Evolutionary conservation across 768 basidiomycete species (phyloP), one percentile per base, ranked within the genome.

Genomic region (Udeniomyces megalosporus): DNA sequence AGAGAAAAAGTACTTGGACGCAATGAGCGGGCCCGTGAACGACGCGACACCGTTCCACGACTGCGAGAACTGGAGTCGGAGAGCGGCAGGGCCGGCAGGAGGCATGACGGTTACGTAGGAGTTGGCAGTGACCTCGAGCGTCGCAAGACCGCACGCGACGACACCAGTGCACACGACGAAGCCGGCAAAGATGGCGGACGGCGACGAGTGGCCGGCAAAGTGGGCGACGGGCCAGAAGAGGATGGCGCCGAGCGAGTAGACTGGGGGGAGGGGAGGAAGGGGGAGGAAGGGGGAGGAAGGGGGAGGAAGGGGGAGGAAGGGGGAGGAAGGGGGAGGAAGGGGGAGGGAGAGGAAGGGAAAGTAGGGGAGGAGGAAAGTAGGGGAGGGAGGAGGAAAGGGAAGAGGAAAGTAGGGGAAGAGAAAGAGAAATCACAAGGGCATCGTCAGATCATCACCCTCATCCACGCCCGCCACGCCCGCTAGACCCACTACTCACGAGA

Each of bases 41-140:
- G 81, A 80, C 0, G 85, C 84, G 47, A 87, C 76, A 26, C 84
- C 85, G 69, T 85, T 84, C 75, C 84, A 85, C 4, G 83, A 83
- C 74, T 87, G 86, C 64, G 83, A 84, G 71, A 86, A 84, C 71
- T 85, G 86, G 56, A 88, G 77, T 31, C 85, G 78, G 68, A 83
- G 81, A 15, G 84, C 83, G 52, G 84, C 84, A 70, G 82, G 82
- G 68, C 81, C 81, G 29, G 81, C 82, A 3, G 80, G 71, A 3
- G 69, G 68, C 72, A 73, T 69, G 66, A 69, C 68, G 4, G 84
- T 73, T 66, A 86, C 83, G 73, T 86, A n/a, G 46, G 84, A 84
- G 73, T 87, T 87, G 47, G 85, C 85, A 0, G 84, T 81, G 20
- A 84, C 83, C 61, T 71, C 71, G 54, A 71, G 68, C 14, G 66